A percentile compares a stretch with the other conserved stretches of the same genome.
These are phyloP conservation scores for Aspergillus bridgeri DNA, from an alignment of 495 filamentous ascomycete species.

Conservation along the genomic window DNA sequence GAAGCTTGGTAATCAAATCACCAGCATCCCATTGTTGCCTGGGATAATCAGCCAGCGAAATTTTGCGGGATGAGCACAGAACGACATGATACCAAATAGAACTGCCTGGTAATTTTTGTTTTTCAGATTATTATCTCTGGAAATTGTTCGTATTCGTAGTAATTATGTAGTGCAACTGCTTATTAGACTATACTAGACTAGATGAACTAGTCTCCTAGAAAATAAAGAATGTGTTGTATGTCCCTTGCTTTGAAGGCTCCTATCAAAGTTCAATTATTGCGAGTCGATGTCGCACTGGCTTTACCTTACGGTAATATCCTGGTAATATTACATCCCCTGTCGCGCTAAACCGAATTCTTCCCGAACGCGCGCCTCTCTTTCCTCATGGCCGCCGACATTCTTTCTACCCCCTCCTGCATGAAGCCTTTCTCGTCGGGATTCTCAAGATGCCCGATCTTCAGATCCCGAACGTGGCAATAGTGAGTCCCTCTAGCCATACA, in stretches of 20 bases:
- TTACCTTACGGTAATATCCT: slow-evolving; percentile 10
- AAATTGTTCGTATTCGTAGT: too few relatives aligned
- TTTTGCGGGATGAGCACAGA: too few relatives aligned
- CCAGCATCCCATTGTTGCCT: slow-evolving; percentile 44
- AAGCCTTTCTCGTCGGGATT: not conserved
- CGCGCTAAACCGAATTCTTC: not conserved
- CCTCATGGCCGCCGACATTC: too few relatives aligned
- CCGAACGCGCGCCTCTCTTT: not conserved
- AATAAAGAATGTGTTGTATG: too few relatives aligned
- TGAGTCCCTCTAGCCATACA: slow-evolving; percentile 25
- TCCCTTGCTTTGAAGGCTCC: slow-evolving; percentile 4
- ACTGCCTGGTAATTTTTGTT: too few relatives aligned
- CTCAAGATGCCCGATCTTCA: slow-evolving; percentile 22
- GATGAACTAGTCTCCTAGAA: too few relatives aligned
- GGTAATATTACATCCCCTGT: not conserved
- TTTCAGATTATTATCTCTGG: too few relatives aligned
- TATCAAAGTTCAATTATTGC: not conserved
- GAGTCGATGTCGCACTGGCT: too few relatives aligned
- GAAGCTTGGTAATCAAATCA: slow-evolving; percentile 74
- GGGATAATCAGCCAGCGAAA: not conserved
- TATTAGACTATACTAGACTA: too few relatives aligned
- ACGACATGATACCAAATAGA: too few relatives aligned
- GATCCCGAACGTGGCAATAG: slow-evolving; percentile 49
- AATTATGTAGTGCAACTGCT: too few relatives aligned
- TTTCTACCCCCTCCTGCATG: not conserved